A percentile compares a stretch with the other conserved stretches of the same genome.
Evolutionary conservation across 441 rosid genomes (phyloP).

Genomic region (Eutrema salsugineum): DNA sequence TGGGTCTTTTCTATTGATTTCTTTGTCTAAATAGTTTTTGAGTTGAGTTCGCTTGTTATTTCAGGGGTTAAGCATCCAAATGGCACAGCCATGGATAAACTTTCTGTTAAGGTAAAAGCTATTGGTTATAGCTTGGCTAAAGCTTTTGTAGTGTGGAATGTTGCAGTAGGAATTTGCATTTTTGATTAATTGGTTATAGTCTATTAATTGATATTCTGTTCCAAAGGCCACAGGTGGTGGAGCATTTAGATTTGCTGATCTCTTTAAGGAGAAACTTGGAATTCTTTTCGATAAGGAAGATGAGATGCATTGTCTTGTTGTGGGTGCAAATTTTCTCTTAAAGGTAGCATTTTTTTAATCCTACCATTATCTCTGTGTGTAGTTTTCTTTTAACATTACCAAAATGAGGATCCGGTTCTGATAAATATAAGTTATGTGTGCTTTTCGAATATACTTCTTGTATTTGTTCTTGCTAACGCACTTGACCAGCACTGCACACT

Average conservation of each 20-base stretch:
- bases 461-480: not conserved
- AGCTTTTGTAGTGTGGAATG: conserved; percentile 13
- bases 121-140: conserved; percentile 8
- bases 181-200: not conserved
- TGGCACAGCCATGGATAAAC: conserved; percentile 33
- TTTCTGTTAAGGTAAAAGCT: conserved; percentile 58
- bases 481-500: not conserved
- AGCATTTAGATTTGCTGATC: conserved; percentile 91
- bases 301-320: conserved; percentile 95
- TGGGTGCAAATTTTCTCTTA: conserved; percentile 91
- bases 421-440: not conserved
- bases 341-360: conserved; percentile 49
- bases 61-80: conserved; percentile 55
- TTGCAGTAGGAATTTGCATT: not conserved
- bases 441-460: not conserved
- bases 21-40: not conserved
- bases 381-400: not conserved
- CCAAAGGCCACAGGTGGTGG: conserved; percentile 85
- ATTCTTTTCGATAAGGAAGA: conserved; percentile 91
- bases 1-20: not conserved
- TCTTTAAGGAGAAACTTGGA: conserved; percentile 87
- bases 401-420: not conserved
- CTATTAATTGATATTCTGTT: not conserved
- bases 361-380: not conserved
- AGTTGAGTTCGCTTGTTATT: not conserved